These are phyloP conservation scores for Rhodotorula sphaerocarpa DNA, from an alignment of 768 basidiomycete genomes.

Conservation along the genomic window DNA sequence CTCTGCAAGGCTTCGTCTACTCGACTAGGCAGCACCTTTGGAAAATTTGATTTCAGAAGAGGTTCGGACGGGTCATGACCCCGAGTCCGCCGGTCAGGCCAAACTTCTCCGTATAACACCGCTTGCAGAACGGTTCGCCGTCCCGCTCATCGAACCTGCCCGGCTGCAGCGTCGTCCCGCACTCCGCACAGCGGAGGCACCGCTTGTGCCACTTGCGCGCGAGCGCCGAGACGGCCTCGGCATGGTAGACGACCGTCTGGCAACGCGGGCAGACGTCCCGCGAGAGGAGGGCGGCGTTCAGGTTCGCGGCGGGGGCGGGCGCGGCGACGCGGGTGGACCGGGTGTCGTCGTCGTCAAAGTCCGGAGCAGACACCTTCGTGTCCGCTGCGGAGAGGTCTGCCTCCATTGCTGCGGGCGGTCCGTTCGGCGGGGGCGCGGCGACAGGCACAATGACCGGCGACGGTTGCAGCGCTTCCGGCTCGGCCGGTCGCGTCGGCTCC, in stretches of 20 bases:
- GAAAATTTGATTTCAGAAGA: too few species aligned
- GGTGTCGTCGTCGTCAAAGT: too few species aligned
- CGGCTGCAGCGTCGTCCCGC: slow-evolving; percentile 27
- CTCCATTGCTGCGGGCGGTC: too few species aligned
- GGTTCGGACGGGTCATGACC: too few species aligned
- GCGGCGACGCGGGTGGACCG: not conserved
- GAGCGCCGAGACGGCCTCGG: slow-evolving; percentile 5
- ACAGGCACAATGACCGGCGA: too few species aligned
- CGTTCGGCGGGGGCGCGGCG: too few species aligned
- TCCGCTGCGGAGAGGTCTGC: too few species aligned
- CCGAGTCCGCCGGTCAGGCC: slow-evolving; percentile 26
- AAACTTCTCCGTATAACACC: slow-evolving; percentile 29
- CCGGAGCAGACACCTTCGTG: not conserved
- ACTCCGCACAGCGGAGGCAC: slow-evolving; percentile 34
- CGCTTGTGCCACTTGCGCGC: slow-evolving; percentile 8
- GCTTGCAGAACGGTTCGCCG: slow-evolving; percentile 29
- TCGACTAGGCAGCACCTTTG: too few species aligned
- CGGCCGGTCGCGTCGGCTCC: too few species aligned
- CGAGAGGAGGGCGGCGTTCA: not conserved
- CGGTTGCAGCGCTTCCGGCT: too few species aligned
- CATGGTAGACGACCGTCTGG: not conserved
- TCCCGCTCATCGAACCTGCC: slow-evolving; percentile 22
- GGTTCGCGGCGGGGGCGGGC: not conserved
- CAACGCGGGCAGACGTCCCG: not conserved
- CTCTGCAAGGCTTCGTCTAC: too few species aligned